Base-by-base conservation (phyloP, 106 monocot genomes). In the Narthecium ossifragum region DNA sequence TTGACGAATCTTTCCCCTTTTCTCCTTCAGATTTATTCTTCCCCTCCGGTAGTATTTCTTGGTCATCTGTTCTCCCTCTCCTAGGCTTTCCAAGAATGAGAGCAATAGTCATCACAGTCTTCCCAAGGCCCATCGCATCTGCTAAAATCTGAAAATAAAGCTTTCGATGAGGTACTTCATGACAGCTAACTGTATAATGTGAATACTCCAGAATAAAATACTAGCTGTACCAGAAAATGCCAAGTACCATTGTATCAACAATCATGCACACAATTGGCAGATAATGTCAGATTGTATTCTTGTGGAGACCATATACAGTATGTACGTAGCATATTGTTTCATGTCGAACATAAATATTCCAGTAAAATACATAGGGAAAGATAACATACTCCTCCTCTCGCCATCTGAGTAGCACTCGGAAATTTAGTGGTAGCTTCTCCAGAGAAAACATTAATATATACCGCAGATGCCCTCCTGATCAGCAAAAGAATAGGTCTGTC, bases 91-190 rank as follows among this genome's bases (percentile, higher is more conserved):
- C 15, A 22, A 93, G 88, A 53, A 93, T 62, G 8, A 93, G 48
- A 55, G 93, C 61, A 68, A 93, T 93, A 32, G 85, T 93, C 93
- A 93, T 93, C 30, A 93, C 85, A 56, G 93, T 93, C 62, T 93
- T 93, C 31, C 93, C 93, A 53, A 93, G 88, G 3, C 93, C 93
- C 93, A 88, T 93, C 37, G 93, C 93, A 85, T 93, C 93, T 51
- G 93, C 88, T 49, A 93, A 53, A 55, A 93, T 93, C 93, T 93
- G 54, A 1, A 46, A 8, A 29, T 8, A 40, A 40, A 34, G n/a
- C n/a, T n/a, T n/a, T n/a, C n/a, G n/a, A n/a, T n/a, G n/a, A n/a
- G n/a, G n/a, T n/a, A n/a, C n/a, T n/a, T n/a, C n/a, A n/a, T n/a
- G n/a, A n/a, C n/a, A n/a, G n/a, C n/a, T n/a, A n/a, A n/a, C n/a